These are phyloP conservation scores for Rhipidocladum racemiflorum DNA, from an alignment of 176 grass and related monocot genomes.

Conservation along the genomic window DNA sequence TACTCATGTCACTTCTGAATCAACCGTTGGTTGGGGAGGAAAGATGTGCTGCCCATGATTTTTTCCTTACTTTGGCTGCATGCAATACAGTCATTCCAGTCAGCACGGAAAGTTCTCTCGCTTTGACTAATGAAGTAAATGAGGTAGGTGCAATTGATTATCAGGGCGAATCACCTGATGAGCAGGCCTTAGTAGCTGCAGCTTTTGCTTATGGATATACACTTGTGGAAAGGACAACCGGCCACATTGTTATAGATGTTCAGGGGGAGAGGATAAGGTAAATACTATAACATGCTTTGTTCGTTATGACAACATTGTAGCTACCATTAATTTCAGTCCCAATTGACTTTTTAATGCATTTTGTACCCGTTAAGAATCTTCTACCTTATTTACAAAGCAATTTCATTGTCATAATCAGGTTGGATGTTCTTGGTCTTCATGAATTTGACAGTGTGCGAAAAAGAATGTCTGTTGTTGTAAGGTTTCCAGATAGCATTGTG, in stretches of 20 bases:
- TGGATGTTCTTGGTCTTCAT: conserved; percentile 99
- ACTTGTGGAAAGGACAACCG: conserved; percentile 87
- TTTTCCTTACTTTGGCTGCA: conserved; percentile 96
- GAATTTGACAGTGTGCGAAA: conserved; percentile 98
- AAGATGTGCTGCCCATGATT: conserved; percentile 86
- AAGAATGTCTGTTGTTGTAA: conserved; percentile 99
- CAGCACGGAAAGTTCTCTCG: conserved; percentile 34
- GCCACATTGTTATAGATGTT: conserved; percentile 91
- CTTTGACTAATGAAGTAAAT: conserved; percentile 33
- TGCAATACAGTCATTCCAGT: conserved; percentile 99
- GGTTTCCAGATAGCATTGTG: conserved; percentile 78
- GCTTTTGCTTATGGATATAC: conserved; percentile 84
- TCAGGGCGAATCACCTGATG: conserved; percentile 98
- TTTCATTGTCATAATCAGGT: conserved; percentile 52
- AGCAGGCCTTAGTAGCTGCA: conserved; percentile 90
- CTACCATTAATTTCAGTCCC: not conserved
- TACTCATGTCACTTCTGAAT: conserved; percentile 59
- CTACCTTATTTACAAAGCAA: conserved; percentile 22
- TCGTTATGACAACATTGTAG: not conserved
- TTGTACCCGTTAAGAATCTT: conserved; percentile 24
- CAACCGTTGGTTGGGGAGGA: conserved; percentile 70
- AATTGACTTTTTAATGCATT: conserved; percentile 14
- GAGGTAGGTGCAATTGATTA: conserved; percentile 70
- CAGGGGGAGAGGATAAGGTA: conserved; percentile 88
- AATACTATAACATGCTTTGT: not conserved